These are phyloP conservation scores for Aspergillus arachidicola DNA, from an alignment of 2,329 filamentous ascomycete species.

Conservation along the genomic window DNA sequence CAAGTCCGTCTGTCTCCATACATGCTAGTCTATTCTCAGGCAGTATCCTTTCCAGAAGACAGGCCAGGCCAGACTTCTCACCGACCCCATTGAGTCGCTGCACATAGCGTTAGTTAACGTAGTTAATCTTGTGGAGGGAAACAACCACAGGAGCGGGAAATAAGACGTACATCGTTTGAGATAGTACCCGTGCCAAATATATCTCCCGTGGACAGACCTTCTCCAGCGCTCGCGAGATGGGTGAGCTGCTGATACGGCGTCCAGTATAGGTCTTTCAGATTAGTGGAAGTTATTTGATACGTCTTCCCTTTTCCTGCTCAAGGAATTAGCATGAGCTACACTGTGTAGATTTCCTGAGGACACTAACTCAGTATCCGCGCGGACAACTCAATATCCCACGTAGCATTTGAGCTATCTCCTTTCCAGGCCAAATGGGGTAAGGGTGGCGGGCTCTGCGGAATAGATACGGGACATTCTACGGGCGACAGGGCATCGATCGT, in stretches of 20 bases:
- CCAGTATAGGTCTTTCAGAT: not conserved
- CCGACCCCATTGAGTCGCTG: not conserved
- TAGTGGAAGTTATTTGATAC: not conserved
- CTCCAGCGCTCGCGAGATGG: not conserved
- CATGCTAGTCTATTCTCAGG: not conserved
- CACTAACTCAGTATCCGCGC: not conserved
- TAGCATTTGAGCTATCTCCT: not conserved
- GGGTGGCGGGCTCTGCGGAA: not conserved
- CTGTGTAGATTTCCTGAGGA: not conserved
- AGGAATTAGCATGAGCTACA: not conserved
- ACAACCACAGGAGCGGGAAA: not conserved
- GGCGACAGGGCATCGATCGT: not conserved
- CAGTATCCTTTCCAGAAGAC: not conserved
- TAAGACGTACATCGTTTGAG: not conserved
- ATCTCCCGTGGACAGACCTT: not conserved
- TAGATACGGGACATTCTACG: not conserved
- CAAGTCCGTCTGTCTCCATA: not conserved
- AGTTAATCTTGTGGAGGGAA: not conserved
- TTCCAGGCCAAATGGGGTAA: not conserved
- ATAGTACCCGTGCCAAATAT: not conserved
- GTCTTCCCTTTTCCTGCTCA: not conserved
- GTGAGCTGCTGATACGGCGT: not conserved
- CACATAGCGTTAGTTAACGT: not conserved
- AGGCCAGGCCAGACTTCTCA: not conserved
- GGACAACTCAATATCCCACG: not conserved